A percentile compares a stretch with the other conserved stretches of the same genome.
These are phyloP conservation scores for Penicillium desertorum DNA, from an alignment of 495 filamentous ascomycete species.

Conservation along the genomic window DNA sequence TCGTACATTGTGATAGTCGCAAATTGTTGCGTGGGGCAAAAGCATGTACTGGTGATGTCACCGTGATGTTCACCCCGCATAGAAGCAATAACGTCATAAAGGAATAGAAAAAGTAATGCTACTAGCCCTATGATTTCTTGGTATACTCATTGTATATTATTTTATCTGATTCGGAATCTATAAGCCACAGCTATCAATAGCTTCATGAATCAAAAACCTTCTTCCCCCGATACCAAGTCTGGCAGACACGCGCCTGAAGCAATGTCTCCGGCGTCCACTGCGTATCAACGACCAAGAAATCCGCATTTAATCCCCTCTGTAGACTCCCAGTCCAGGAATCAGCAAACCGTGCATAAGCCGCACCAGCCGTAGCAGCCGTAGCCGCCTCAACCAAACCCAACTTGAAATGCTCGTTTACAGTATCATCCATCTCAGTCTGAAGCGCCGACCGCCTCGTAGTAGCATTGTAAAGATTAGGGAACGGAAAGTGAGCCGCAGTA, in stretches of 20 bases:
- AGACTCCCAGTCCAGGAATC: conserved; percentile 55
- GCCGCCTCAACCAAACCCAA: conserved; percentile 53
- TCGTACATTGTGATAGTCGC: neutral
- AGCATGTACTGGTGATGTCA: conserved; percentile 23
- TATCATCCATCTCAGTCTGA: conserved; percentile 44
- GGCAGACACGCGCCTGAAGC: conserved; percentile 47
- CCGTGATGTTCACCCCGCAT: conserved; percentile 18
- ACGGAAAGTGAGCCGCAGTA: conserved; percentile 54
- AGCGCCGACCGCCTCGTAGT: conserved; percentile 57
- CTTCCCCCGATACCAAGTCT: conserved; percentile 59
- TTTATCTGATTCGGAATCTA: neutral
- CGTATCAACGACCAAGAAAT: conserved; percentile 61
- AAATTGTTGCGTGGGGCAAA: neutral
- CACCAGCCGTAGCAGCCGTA: conserved; percentile 54
- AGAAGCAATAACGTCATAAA: neutral
- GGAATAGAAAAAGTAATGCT: neutral
- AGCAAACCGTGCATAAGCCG: conserved; percentile 59
- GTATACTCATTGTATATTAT: neutral
- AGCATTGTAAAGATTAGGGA: conserved; percentile 58
- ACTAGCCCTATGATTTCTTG: too few species aligned
- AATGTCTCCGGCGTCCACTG: conserved; percentile 54
- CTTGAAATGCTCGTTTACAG: conserved; percentile 55
- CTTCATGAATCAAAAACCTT: conserved; percentile 27
- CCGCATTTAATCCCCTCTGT: conserved; percentile 50
- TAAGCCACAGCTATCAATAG: neutral